Evolutionary conservation across 1,284 basidiomycete genomes (phyloP).

Genomic region (Amylostereum chailletii): DNA sequence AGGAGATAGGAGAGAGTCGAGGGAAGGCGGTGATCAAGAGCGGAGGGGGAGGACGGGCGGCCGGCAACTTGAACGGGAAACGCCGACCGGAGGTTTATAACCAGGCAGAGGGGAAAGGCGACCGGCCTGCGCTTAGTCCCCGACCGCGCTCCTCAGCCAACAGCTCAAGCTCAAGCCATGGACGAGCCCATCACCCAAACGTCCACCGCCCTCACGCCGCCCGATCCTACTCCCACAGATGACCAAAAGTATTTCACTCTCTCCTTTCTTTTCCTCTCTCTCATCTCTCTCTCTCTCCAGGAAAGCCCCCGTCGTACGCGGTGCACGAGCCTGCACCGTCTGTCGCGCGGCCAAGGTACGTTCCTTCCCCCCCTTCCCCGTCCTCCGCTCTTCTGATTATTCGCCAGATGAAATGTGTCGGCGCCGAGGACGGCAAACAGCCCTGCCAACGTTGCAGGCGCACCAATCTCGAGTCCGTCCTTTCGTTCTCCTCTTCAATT

Average conservation of each 20-base stretch:
- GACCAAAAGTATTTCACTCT: conserved; percentile 4
- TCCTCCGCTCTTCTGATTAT: conserved; percentile 11
- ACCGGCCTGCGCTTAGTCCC: conserved; percentile 4
- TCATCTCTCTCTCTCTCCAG: conserved; percentile 11
- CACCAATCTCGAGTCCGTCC: conserved; percentile 56
- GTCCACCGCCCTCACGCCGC: neutral
- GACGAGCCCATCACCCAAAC: no score
- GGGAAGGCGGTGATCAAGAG: no score
- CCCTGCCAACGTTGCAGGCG: conserved; percentile 75
- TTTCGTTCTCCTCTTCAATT: conserved; percentile 8
- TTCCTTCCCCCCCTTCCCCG: conserved; percentile 11
- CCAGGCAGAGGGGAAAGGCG: neutral
- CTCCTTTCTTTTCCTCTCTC: neutral
- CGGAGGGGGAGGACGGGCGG: neutral
- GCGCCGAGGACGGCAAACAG: conserved; percentile 69
- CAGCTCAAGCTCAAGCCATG: no score
- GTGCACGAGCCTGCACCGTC: conserved; percentile 72
- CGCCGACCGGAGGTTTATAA: no score
- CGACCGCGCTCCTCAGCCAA: conserved; percentile 3
- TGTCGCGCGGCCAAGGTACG: conserved; percentile 73
- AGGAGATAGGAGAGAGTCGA: no score
- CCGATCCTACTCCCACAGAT: conserved; percentile 13
- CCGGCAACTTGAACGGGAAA: conserved; percentile 3
- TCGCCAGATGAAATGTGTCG: conserved; percentile 77
- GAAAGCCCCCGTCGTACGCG: conserved; percentile 55